Base-by-base conservation (phyloP, 2,329 filamentous ascomycete species). In the Curvularia hawaiiensis region DNA sequence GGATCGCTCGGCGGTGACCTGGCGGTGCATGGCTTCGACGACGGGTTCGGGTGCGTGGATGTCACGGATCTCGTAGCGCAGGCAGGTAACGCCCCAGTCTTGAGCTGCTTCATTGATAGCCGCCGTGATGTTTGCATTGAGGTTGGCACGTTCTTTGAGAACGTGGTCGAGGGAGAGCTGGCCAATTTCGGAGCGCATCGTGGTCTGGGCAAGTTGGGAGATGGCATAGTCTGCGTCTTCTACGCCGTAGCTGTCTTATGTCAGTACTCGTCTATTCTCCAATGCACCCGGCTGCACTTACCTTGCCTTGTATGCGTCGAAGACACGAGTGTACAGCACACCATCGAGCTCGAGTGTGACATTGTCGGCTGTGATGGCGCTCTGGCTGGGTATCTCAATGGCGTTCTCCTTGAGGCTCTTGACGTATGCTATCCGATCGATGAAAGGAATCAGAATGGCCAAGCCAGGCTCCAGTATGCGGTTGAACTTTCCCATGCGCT, bases 151-250 rank as follows among this genome's bases (percentile, higher is more conserved):
- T 83, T 99, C 95, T 77, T 98, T 98, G 57, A 99, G 85, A 44
- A 99, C 95, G 79, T 99, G 94, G 78, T 99, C 95, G 69, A 99
- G 90, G 0, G 92, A 91, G 59, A 99, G 84, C 78, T 98, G 95
- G 64, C 95, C 95, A 70, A 99, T 99, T 79, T 99, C 95, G 72
- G 90, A 96, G 71, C 95, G 92, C 95, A 99, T 99, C 0, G 95
- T 98, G 11, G 95, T 99, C 80, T 99, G 95, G 16, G 95, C 95
- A 46, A 99, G 88, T 76, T 99, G 95, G 9, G 91, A 95, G 75
- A 99, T 98, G 77, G 95, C 95, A 78, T 99, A 99, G 77, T 99
- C 95, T 61, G 95, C 94, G 75, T 99, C 95, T 79, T 99, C 95
- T 31, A 99, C 95, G 38, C 95, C 95, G 76, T 99, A 99, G 78